These are phyloP conservation scores for Mycoemilia scoparia DNA, from an alignment of 192 early-diverging fungal genomes.

Conservation along the genomic window DNA sequence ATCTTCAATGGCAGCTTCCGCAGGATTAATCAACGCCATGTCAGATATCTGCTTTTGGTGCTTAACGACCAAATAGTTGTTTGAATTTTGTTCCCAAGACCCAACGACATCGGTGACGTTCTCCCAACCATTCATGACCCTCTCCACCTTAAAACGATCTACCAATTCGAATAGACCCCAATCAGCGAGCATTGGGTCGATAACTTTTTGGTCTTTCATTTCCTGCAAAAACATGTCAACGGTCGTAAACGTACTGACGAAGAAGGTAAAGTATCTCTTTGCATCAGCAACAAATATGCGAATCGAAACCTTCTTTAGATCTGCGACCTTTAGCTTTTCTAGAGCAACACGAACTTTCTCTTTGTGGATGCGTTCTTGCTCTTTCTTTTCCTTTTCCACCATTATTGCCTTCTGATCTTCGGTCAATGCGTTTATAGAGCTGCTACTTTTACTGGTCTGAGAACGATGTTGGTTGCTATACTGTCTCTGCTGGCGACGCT, in stretches of 20 bases:
- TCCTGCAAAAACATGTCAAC: conserved; percentile 53
- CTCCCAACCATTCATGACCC: conserved; percentile 84
- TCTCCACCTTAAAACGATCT: conserved; percentile 70
- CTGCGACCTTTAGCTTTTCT: conserved; percentile 18
- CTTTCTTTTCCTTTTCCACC: no score
- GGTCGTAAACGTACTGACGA: conserved; percentile 53
- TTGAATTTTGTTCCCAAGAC: conserved; percentile 61
- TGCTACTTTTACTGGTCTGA: no score
- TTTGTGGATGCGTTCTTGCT: no score
- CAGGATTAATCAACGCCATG: conserved; percentile 12
- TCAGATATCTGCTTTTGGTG: conserved; percentile 28
- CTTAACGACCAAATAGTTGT: conserved; percentile 63
- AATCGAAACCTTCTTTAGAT: conserved; percentile 35
- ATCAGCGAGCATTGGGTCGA: conserved; percentile 21
- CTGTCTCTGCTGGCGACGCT: no score
- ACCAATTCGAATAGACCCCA: conserved; percentile 90
- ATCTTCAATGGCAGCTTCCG: conserved; percentile 12
- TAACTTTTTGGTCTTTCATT: conserved; percentile 39
- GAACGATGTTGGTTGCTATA: no score
- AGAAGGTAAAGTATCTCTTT: conserved; percentile 53
- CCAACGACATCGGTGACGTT: conserved; percentile 60
- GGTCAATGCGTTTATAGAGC: no score
- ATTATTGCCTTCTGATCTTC: no score
- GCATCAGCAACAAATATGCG: conserved; percentile 81
- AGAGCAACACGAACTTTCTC: conserved; percentile 26